A percentile compares a stretch with the other conserved stretches of the same genome.
Evolutionary conservation across 192 early-diverging fungal species (phyloP).

Genomic region (Umbelopsis isabellina): DNA sequence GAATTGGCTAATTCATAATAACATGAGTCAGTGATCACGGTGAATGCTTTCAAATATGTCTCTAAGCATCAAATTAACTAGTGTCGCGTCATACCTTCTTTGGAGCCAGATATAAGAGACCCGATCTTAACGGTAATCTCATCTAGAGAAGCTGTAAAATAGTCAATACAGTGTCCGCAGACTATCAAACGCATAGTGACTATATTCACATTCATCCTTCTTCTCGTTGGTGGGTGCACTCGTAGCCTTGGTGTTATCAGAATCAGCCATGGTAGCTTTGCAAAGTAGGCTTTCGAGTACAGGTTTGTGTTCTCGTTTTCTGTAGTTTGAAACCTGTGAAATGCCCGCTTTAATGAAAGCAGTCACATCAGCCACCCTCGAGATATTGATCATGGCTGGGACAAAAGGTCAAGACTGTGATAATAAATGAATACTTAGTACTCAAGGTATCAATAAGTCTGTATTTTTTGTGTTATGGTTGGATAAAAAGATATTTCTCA

Average conservation of each 20-base stretch:
- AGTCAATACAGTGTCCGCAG: neutral
- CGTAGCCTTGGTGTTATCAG: neutral
- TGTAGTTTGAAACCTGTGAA: neutral
- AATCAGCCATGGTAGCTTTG: slow-evolving; percentile 13
- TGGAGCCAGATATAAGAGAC: neutral
- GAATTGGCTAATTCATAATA: too few species aligned
- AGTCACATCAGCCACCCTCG: neutral
- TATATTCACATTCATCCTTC: neutral
- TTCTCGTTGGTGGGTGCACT: neutral
- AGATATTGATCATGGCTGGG: too few species aligned
- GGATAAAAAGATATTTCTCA: too few species aligned
- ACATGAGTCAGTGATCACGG: too few species aligned
- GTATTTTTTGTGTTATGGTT: too few species aligned
- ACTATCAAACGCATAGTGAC: neutral
- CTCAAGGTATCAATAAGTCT: too few species aligned
- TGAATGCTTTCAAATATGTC: too few species aligned
- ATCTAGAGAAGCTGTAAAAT: neutral
- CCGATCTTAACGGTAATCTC: slow-evolving; percentile 10
- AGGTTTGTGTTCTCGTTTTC: neutral
- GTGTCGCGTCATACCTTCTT: neutral
- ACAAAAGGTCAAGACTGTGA: too few species aligned
- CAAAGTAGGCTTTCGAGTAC: neutral
- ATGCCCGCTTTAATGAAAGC: neutral
- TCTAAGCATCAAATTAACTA: neutral
- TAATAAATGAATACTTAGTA: too few species aligned